Conservation (phyloP, 345 rosid species). For the Trapa bicornis region DNA sequence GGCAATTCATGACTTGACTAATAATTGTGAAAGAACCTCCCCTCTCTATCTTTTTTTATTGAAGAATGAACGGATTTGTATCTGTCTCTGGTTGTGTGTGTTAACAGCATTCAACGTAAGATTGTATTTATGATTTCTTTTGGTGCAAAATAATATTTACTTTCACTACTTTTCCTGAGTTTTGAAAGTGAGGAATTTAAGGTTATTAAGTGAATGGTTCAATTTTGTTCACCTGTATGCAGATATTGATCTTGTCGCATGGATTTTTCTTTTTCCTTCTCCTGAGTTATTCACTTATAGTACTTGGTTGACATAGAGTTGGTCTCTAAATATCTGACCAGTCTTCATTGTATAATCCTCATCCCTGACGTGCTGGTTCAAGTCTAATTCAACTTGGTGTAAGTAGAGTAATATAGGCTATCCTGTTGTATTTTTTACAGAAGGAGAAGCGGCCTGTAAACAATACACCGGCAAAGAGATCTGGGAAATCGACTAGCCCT, state of each 20-base stretch:
- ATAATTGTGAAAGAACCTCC: neutral
- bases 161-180: neutral
- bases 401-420: neutral
- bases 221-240: neutral
- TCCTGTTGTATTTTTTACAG: constrained; percentile 8
- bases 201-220: neutral
- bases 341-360: neutral
- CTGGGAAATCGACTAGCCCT: constrained; percentile 12
- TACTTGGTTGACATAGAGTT: neutral
- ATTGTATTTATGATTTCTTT: too few relatives aligned
- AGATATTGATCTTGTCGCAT: too few relatives aligned
- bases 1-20: neutral
- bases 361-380: neutral
- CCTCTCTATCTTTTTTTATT: neutral
- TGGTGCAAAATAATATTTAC: too few relatives aligned
- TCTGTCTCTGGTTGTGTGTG: neutral
- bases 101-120: neutral
- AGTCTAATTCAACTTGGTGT: neutral
- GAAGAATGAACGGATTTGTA: too few relatives aligned
- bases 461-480: constrained; percentile 46
- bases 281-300: neutral
- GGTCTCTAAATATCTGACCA: neutral
- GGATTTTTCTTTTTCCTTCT: neutral
- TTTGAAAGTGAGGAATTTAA: neutral
- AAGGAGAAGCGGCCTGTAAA: constrained; percentile 34